Evolutionary conservation across 1,139 yeast species (phyloP), one percentile per base, ranked within the genome.

Genomic region (Blastobotrys proliferans): DNA sequence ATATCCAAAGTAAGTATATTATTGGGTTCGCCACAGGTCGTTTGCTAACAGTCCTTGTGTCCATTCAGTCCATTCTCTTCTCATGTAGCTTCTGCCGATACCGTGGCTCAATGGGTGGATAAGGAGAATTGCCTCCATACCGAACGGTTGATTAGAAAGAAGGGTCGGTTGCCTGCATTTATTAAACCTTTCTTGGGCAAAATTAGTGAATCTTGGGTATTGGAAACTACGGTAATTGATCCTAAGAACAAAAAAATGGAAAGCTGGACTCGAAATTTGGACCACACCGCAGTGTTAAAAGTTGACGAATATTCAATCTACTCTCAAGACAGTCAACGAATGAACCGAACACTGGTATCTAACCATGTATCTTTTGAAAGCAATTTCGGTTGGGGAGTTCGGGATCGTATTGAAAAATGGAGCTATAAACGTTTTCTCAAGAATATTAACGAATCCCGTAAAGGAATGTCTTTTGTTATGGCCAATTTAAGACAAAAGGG

Each of bases 21-120:
- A 22, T n/a, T 28, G 31, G 16, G 6, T 10, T 10, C 14, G 8
- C 9, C 9, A 28, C 9, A 28, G 13, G n/a, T 11, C 6, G 5
- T 26, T 11, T 11, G 14, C n/a, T 11, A n/a, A 27, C 8, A 6
- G 5, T 13, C 4, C 8, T 19, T 4, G 22, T 13, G 4, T 6
- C 22, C 35, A 19, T n/a, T 26, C 11, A 59, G 62, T 58, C 98
- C 98, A 3, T 88, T 74, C 59, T 83, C 97, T 30, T 68, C 78
- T n/a, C 97, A 92, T 66, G 97, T 92, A 11, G 69, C 82, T 37
- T 82, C 95, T 11, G 81, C 81, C 31, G 98, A 92, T 60, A 85
- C 95, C 2, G 63, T 85, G 21, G 79, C 79, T 35, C 70, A 69
- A 36, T 64, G 68, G 51, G 70, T 83, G 22, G 90, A 83, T 52